A percentile compares a stretch with the other conserved stretches of the same genome.
Conservation (phyloP, 108 stramenopile genomes). For the Cyclotella baltica region DNA sequence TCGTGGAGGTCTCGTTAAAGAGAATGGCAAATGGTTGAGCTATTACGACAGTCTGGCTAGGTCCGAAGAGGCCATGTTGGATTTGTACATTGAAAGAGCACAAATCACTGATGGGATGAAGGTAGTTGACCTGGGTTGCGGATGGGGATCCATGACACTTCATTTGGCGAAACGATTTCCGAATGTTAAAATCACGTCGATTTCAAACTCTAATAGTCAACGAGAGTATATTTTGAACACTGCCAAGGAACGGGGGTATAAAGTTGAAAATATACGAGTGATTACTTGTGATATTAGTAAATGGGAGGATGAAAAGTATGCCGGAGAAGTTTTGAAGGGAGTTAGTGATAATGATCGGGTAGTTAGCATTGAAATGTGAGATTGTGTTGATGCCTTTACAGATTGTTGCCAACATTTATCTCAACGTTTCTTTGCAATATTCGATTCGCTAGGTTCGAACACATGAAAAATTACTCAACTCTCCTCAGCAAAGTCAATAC, state of each 20-base stretch:
- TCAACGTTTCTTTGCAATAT: not conserved
- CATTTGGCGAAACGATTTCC: constrained; percentile 68
- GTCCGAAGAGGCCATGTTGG: constrained; percentile 89
- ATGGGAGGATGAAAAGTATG: constrained; percentile 48
- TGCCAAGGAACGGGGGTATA: constrained; percentile 81
- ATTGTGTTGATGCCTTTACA: not conserved
- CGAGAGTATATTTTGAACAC: constrained; percentile 86
- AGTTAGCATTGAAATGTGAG: constrained; percentile 88
- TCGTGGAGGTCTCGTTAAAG: not conserved
- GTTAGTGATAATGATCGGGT: constrained; percentile 85
- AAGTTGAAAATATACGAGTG: constrained; percentile 81
- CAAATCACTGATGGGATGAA: constrained; percentile 88
- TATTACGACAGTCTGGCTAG: constrained; percentile 60
- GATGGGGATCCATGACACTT: constrained; percentile 97
- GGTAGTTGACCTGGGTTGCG: constrained; percentile 86
- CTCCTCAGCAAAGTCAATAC: constrained; percentile 81
- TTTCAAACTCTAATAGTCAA: constrained; percentile 91
- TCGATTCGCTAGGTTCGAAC: constrained; percentile 80
- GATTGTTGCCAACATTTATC: not conserved
- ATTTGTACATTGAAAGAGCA: constrained; percentile 87
- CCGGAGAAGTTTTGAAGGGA: constrained; percentile 64
- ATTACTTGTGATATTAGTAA: constrained; percentile 84
- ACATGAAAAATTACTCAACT: constrained; percentile 96
- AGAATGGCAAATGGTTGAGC: constrained; percentile 31
- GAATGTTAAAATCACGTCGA: constrained; percentile 72